Conservation (phyloP, 352 stramenopile genomes). For the Globisporangium polare region DNA sequence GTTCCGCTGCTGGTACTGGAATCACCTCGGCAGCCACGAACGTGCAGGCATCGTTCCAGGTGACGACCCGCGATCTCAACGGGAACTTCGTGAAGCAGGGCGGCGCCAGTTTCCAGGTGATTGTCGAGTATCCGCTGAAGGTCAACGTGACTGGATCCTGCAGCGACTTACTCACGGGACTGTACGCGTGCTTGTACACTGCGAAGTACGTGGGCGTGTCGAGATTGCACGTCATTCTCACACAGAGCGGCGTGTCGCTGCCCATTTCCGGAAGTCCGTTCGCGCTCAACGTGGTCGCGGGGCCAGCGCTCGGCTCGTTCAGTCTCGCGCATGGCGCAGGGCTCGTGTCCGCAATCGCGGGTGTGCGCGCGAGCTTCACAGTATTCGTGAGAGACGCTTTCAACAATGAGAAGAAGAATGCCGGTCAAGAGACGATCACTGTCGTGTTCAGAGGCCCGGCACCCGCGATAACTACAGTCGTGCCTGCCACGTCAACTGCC, state of each 20-base stretch:
- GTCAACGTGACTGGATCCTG: conserved; percentile 40
- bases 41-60: conserved; percentile 52
- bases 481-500: conserved; percentile 12
- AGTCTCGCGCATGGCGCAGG: conserved; percentile 39
- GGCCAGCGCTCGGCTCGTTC: conserved; percentile 38
- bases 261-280: conserved; percentile 52
- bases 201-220: conserved; percentile 35
- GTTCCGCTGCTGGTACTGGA: conserved; percentile 32
- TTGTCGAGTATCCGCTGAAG: conserved; percentile 31
- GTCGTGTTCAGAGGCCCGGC: conserved; percentile 35
- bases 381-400: conserved; percentile 54
- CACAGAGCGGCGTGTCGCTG: conserved; percentile 11
- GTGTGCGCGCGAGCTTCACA: conserved; percentile 39
- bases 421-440: conserved; percentile 36
- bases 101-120: conserved; percentile 33
- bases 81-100: conserved; percentile 45
- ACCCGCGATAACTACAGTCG: conserved; percentile 16
- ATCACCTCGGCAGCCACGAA: conserved; percentile 41
- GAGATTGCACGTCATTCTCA: conserved; percentile 35
- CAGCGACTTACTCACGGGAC: conserved; percentile 46
- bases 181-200: conserved; percentile 62
- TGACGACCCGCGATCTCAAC: conserved; percentile 53
- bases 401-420: conserved; percentile 59
- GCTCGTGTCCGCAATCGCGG: conserved; percentile 52
- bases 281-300: conserved; percentile 37